A percentile compares a stretch with the other conserved stretches of the same genome.
Conservation (phyloP, 1,284 basidiomycete species). For the Ceratobasidium theobromae region DNA sequence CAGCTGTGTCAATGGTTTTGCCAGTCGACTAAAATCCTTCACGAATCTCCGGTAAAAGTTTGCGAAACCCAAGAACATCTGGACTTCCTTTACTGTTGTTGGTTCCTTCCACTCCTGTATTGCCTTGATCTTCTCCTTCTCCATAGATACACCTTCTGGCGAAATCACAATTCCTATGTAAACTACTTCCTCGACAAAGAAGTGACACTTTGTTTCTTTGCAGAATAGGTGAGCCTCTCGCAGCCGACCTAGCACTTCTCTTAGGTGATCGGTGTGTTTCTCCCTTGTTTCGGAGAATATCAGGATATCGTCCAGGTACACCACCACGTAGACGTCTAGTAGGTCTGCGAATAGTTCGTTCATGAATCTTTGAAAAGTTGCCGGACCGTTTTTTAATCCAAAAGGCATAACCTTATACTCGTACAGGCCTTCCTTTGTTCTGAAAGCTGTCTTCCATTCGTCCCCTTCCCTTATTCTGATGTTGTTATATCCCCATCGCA, state of each 20-base stretch:
- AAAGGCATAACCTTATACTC: neutral
- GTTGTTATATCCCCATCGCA: neutral
- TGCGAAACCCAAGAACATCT: neutral
- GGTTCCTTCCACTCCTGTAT: no score
- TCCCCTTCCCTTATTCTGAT: neutral
- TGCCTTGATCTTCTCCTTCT: no score
- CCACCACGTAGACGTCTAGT: constrained; percentile 37
- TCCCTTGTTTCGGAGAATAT: constrained; percentile 48
- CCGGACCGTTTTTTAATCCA: no score
- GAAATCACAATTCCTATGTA: no score
- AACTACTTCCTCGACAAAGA: no score
- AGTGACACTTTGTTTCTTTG: no score
- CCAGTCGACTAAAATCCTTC: neutral
- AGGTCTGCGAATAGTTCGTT: constrained; percentile 39
- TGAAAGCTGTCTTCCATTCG: neutral
- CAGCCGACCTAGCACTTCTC: constrained; percentile 36
- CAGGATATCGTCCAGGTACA: constrained; percentile 46
- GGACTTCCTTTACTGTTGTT: no score
- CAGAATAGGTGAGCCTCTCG: no score
- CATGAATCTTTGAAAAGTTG: neutral
- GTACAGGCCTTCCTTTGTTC: neutral
- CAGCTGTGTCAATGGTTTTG: neutral
- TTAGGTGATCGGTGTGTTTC: constrained; percentile 40
- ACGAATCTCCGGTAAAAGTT: neutral
- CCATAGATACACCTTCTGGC: no score